Percentiles rank a stretch among this genome's conserved stretches.
phyloP scores from a whole-genome alignment of 768 basidiomycete species.

The Leccinum broughii region DNA sequence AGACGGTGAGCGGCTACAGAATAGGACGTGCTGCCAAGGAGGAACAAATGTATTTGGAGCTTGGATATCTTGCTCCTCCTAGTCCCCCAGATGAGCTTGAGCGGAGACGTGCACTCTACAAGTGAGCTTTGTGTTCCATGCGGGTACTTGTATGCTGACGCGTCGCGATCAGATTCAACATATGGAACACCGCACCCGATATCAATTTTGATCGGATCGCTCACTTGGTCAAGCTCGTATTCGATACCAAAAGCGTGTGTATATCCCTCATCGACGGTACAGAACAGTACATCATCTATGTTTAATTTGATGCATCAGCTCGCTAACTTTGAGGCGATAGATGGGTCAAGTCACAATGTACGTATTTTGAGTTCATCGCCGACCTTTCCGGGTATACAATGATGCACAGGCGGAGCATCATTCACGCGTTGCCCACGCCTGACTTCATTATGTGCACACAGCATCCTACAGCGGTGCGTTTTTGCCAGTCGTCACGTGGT shows the following conservation, averaged over 20 bases:
- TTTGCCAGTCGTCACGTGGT: neutral
- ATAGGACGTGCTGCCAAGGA: constrained; percentile 59
- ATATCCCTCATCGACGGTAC: constrained; percentile 84
- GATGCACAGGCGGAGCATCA: constrained; percentile 45
- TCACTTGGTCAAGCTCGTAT: constrained; percentile 90
- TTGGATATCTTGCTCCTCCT: constrained; percentile 77
- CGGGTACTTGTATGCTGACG: constrained; percentile 2
- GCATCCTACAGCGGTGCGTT: constrained; percentile 71
- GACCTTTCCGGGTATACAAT: constrained; percentile 1
- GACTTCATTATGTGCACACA: constrained; percentile 80
- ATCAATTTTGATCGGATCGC: constrained; percentile 92
- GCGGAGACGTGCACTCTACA: constrained; percentile 81
- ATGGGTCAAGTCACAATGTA: constrained; percentile 91
- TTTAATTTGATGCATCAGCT: constrained; percentile 1
- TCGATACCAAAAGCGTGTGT: constrained; percentile 81
- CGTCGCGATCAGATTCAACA: constrained; percentile 66
- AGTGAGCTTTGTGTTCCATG: constrained; percentile 42
- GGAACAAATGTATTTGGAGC: constrained; percentile 61
- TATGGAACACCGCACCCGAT: constrained; percentile 84
- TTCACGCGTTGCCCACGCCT: constrained; percentile 49
- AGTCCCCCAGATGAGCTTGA: constrained; percentile 84
- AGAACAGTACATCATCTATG: constrained; percentile 60
- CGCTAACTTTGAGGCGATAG: constrained; percentile 36
- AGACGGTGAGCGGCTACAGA: constrained; percentile 36
- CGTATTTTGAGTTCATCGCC: constrained; percentile 23